These are phyloP conservation scores for Trametes gibbosa DNA, from an alignment of 768 basidiomycete genomes.

Conservation along the genomic window DNA sequence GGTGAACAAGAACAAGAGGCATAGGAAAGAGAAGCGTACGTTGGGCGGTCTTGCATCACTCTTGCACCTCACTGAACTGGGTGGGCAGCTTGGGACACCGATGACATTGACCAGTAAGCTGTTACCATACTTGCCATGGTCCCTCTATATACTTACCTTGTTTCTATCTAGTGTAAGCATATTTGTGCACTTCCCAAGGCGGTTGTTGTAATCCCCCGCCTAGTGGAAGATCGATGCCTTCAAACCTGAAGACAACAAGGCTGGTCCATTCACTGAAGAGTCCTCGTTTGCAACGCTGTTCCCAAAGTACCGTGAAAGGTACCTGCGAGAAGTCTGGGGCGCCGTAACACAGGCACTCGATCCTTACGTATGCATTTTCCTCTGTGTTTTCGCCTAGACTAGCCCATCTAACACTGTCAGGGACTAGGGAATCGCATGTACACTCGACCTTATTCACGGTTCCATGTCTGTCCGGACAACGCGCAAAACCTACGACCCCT, in stretches of 20 bases:
- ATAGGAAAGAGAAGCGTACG: conserved; percentile 95
- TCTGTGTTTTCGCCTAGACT: not conserved
- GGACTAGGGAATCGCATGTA: conserved; percentile 79
- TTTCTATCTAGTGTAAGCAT: conserved; percentile 30
- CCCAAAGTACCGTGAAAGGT: conserved; percentile 97
- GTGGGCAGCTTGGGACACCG: conserved; percentile 90
- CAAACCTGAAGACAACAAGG: conserved; percentile 68
- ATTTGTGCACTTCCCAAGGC: not conserved
- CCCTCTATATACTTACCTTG: not conserved
- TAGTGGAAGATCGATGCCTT: conserved; percentile 89
- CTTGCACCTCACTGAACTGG: conserved; percentile 11
- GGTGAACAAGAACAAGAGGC: conserved; percentile 82
- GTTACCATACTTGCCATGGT: not conserved
- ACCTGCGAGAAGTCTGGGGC: conserved; percentile 92
- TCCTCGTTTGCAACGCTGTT: conserved; percentile 98
- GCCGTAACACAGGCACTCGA: conserved; percentile 85
- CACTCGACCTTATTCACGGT: conserved; percentile 92
- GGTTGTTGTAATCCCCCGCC: not conserved
- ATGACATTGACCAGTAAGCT: conserved; percentile 96
- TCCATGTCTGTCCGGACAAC: conserved; percentile 98
- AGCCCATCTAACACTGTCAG: not conserved
- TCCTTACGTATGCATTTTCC: conserved; percentile 51
- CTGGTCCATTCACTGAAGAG: conserved; percentile 87
- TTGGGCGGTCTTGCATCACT: conserved; percentile 4
- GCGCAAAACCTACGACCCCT: conserved; percentile 95